Percentiles rank a stretch among this genome's conserved stretches.
phyloP scores from a whole-genome alignment of 306 rosid genomes.

The Hylodesmum podocarpum region DNA sequence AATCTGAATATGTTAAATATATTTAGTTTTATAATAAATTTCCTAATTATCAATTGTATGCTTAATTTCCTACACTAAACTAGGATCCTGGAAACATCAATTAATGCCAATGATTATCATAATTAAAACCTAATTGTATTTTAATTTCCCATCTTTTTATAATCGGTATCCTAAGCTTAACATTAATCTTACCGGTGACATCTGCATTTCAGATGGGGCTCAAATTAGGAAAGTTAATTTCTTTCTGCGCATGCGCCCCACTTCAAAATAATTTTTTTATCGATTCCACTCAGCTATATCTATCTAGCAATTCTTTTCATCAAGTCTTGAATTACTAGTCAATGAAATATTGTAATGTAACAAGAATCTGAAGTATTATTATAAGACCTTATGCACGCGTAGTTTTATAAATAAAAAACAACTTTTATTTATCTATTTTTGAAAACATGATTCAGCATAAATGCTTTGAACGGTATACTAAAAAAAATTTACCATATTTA shows the following conservation, averaged over 20 bases:
- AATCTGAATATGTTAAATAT: not conserved
- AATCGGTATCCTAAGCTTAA: constrained; percentile 36
- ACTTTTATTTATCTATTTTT: not conserved
- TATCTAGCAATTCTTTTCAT: constrained; percentile 5
- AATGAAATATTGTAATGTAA: not conserved
- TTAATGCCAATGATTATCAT: constrained; percentile 44
- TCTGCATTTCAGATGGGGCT: constrained; percentile 11
- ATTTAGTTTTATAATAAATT: not conserved
- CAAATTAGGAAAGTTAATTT: constrained; percentile 11
- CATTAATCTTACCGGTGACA: not conserved
- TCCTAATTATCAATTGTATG: constrained; percentile 1
- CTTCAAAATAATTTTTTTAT: not conserved
- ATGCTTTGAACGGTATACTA: not conserved
- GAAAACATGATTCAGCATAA: not conserved
- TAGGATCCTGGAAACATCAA: constrained; percentile 44
- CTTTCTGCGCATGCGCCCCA: constrained; percentile 43
- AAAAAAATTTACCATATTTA: not conserved
- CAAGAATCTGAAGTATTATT: not conserved
- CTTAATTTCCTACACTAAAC: constrained; percentile 24
- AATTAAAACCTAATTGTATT: constrained; percentile 23
- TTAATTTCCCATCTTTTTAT: constrained; percentile 7
- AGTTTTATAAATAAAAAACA: not conserved
- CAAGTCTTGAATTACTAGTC: not conserved
- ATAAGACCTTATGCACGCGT: not conserved
- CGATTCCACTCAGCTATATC: constrained; percentile 3